phyloP scores from a whole-genome alignment of 176 grass and related monocot genomes.

The Themeda triandra region DNA sequence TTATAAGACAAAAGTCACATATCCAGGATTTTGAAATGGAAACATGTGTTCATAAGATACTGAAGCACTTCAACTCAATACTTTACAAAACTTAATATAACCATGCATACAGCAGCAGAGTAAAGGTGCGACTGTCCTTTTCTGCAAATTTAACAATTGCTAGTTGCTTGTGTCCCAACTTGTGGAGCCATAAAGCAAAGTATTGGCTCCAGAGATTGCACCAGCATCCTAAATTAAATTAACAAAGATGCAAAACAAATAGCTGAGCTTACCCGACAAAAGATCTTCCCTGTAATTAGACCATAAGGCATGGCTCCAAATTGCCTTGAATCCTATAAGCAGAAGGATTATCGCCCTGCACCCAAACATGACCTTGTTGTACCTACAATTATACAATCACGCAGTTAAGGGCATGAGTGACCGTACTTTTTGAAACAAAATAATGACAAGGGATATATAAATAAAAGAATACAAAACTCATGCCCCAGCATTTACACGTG shows the following conservation, averaged over 20 bases:
- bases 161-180: not conserved
- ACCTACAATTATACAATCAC: conserved; percentile 47
- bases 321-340: conserved; percentile 69
- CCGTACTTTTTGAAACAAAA: too few species aligned
- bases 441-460: too few species aligned
- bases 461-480: too few species aligned
- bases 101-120: too few species aligned
- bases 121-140: not conserved
- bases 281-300: conserved; percentile 64
- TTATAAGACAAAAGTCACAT: not conserved
- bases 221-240: too few species aligned
- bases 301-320: conserved; percentile 76
- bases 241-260: not conserved
- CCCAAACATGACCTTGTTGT: conserved; percentile 78
- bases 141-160: not conserved
- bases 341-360: conserved; percentile 86
- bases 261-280: conserved; percentile 52
- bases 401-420: too few species aligned
- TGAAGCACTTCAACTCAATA: not conserved
- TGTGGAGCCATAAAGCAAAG: not conserved
- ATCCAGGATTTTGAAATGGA: not conserved
- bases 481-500: too few species aligned
- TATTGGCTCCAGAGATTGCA: not conserved
- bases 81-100: too few species aligned
- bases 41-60: not conserved